A percentile compares a stretch with the other conserved stretches of the same genome.
phyloP scores from a whole-genome alignment of 2,329 filamentous ascomycete species.

The Fusarium metavorans region DNA sequence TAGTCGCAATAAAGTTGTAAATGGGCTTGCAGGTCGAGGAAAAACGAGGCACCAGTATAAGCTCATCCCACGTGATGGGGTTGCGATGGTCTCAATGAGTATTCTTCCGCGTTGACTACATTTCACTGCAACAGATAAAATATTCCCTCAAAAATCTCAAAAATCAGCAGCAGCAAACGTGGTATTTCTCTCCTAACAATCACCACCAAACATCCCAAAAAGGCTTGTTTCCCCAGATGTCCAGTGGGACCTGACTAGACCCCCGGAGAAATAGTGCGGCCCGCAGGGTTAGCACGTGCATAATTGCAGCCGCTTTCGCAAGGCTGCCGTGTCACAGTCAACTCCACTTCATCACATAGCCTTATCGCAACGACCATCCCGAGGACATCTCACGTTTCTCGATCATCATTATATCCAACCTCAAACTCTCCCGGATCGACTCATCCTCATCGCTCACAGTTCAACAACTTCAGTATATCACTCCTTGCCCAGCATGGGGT shows the following conservation, averaged over 20 bases:
- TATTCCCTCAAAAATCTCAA: neutral
- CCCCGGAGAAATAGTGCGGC: constrained; percentile 35
- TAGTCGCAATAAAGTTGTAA: neutral
- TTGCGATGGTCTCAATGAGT: neutral
- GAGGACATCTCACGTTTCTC: constrained; percentile 1
- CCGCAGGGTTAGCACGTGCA: constrained; percentile 38
- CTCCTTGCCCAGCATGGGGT: constrained; percentile 31
- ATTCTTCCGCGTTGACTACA: neutral
- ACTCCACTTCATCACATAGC: constrained; percentile 35
- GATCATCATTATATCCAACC: constrained; percentile 15
- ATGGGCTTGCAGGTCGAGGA: neutral
- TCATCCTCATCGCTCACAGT: neutral
- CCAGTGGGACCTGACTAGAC: constrained; percentile 2
- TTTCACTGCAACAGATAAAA: neutral
- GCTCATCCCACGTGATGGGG: neutral
- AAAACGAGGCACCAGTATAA: neutral
- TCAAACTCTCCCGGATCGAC: neutral
- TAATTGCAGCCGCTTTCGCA: constrained; percentile 33
- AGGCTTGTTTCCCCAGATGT: constrained; percentile 23
- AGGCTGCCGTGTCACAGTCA: constrained; percentile 19
- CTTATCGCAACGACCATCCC: constrained; percentile 30
- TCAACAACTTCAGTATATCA: neutral
- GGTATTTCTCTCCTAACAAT: neutral
- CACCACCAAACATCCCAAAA: neutral
- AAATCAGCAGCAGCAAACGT: neutral